Evolutionary conservation across 768 basidiomycete species (phyloP), one percentile per base, ranked within the genome.

Genomic region (Coprinopsis marcescibilis): DNA sequence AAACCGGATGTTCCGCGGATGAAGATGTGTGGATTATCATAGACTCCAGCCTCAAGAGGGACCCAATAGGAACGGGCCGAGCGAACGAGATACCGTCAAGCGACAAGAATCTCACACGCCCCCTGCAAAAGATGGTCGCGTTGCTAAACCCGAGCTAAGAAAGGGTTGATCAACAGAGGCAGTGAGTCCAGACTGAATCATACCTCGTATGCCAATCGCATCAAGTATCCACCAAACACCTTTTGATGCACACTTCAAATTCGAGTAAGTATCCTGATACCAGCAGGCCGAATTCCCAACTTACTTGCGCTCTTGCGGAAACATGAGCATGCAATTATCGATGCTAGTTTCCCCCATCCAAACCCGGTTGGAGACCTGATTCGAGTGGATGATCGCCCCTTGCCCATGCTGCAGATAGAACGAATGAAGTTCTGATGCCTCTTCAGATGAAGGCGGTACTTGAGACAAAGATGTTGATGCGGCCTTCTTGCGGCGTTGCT

Each of bases 241-340:
- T 91, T 91, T 48, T 83, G 81, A 58, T 91, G 89, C 3, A 90
- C 73, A 52, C 85, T 87, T 41, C 50, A 34, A 4, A 49, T 35
- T 14, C 40, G 45, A 41, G 21, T 29, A 39, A 19, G 14, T 43
- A 26, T 40, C n/a, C 23, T 21, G n/a, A 26, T 21, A 39, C 12
- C 43, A 34, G n/a, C n/a, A 34, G 13, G 48, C 14, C 36, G 30
- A 39, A 38, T 1, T 12, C n/a, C 2, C 8, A 4, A 65, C 80
- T 57, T 49, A 85, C 85, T 89, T 90, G 57, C 86, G 74, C 58
- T 88, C 86, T 65, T 89, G 88, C 0, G 87, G 88, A 59, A 89
- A 88, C 85, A 89, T 89, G 23, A 89, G 64, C 72, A 85, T 75
- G 17, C 73, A 77, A 54, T 78, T 78, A 62, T 85, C 83, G 19